Conservation (phyloP, 2,329 filamentous ascomycete species). For the Ophiostoma sp. region DNA sequence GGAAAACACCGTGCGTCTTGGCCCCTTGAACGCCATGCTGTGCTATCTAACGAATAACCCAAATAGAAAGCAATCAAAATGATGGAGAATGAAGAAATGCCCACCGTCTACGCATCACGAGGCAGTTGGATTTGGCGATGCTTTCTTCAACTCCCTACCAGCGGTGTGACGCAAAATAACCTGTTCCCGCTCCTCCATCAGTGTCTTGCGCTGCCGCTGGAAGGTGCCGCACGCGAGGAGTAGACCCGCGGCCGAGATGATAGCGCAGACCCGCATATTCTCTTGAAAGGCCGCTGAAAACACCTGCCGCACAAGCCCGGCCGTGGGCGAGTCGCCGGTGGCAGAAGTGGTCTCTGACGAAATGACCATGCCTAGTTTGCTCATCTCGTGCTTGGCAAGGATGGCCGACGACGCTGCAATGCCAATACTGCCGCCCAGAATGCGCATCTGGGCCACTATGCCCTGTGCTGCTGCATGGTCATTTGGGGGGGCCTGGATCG, state of each 20-base stretch:
- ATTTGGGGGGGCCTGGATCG: conserved; percentile 38
- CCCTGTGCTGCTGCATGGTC: conserved; percentile 47
- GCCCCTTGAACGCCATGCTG: not conserved
- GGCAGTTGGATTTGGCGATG: too few species aligned
- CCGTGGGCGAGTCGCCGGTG: conserved; percentile 27
- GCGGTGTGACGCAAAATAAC: not conserved
- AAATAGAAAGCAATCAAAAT: not conserved
- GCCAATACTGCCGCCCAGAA: conserved; percentile 50
- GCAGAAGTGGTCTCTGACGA: conserved; percentile 27
- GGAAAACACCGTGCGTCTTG: not conserved
- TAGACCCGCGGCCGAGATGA: conserved; percentile 38
- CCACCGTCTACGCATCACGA: too few species aligned
- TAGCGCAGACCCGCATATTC: conserved; percentile 35
- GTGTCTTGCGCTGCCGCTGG: conserved; percentile 29
- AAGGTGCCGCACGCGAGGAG: conserved; percentile 39
- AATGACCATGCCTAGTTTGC: conserved; percentile 31
- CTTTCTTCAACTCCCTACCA: not conserved
- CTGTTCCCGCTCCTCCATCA: not conserved
- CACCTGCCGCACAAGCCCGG: conserved; percentile 34
- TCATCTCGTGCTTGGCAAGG: conserved; percentile 34
- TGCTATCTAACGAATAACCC: not conserved
- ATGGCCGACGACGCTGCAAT: conserved; percentile 49
- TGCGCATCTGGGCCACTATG: conserved; percentile 46
- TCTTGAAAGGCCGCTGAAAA: conserved; percentile 39
- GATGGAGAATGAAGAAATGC: not conserved